Percentiles rank a stretch among this genome's conserved stretches.
phyloP scores from a whole-genome alignment of 805 yeast species.

The Huiozyma sinensis region DNA sequence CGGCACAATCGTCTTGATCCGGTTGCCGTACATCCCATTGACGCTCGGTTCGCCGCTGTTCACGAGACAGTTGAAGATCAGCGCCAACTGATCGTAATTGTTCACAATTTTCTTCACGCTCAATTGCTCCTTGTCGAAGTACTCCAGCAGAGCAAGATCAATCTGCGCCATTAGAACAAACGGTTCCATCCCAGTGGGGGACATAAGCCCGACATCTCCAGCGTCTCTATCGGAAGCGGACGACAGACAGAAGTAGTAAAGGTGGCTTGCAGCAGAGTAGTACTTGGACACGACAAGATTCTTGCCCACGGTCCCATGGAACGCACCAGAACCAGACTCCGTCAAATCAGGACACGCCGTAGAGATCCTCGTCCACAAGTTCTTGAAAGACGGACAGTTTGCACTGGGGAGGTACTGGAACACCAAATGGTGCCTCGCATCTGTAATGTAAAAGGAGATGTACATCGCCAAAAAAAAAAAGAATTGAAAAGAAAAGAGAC shows the following conservation, averaged over 20 bases:
- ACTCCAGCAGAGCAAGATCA: conserved; percentile 43
- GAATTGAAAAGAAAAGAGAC: neutral
- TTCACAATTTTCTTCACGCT: conserved; percentile 49
- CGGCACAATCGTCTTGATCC: conserved; percentile 61
- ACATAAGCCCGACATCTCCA: neutral
- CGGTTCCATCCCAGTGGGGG: conserved; percentile 34
- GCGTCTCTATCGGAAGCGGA: conserved; percentile 26
- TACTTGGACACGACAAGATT: conserved; percentile 16
- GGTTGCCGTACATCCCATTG: conserved; percentile 50
- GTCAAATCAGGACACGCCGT: conserved; percentile 12
- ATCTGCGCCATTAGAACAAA: conserved; percentile 37
- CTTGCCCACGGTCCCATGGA: conserved; percentile 11
- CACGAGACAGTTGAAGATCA: conserved; percentile 65
- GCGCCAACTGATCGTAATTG: conserved; percentile 58
- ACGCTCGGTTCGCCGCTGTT: conserved; percentile 67
- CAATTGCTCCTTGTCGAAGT: conserved; percentile 44
- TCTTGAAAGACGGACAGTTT: conserved; percentile 20
- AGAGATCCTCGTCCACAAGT: conserved; percentile 17
- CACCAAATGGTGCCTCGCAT: conserved; percentile 14
- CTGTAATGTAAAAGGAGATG: conserved; percentile 23
- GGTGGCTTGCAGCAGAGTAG: conserved; percentile 13
- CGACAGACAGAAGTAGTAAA: conserved; percentile 21
- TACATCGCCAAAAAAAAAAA: conserved; percentile 10
- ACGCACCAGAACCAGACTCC: neutral
- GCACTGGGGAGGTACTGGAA: conserved; percentile 22